Percentiles rank a stretch among this genome's conserved stretches.
These are phyloP conservation scores for Microsporum audouinii DNA, from an alignment of 2,329 filamentous ascomycete genomes.

Conservation along the genomic window DNA sequence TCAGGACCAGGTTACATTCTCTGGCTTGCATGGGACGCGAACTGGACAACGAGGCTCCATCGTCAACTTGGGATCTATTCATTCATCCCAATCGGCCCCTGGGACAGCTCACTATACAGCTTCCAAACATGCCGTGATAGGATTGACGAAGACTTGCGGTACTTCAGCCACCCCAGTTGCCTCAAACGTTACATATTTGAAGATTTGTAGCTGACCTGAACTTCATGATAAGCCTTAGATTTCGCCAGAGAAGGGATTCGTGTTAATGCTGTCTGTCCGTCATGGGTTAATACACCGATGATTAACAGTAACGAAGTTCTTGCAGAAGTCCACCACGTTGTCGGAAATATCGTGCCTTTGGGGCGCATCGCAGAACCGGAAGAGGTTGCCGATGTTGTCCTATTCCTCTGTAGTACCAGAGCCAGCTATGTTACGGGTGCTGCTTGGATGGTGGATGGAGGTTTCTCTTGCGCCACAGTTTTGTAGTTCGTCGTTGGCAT, in stretches of 20 bases:
- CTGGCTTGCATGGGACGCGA: constrained; percentile 22
- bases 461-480: constrained; percentile 9
- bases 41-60: constrained; percentile 23
- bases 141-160: constrained; percentile 31
- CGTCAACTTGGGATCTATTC: constrained; percentile 30
- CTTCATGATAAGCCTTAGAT: constrained; percentile 17
- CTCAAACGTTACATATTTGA: neutral
- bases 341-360: constrained; percentile 13
- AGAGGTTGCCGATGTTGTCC: constrained; percentile 22
- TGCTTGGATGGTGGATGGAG: constrained; percentile 16
- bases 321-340: constrained; percentile 8
- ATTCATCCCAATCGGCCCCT: constrained; percentile 25
- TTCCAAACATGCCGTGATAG: constrained; percentile 36
- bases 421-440: constrained; percentile 23
- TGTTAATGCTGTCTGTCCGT: constrained; percentile 25
- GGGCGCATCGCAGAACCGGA: constrained; percentile 21
- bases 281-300: constrained; percentile 25
- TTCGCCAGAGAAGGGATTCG: constrained; percentile 20
- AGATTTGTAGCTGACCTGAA: neutral
- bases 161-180: neutral
- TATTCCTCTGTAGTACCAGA: constrained; percentile 21
- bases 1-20: constrained; percentile 20
- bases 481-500: constrained; percentile 10
- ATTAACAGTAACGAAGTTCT: constrained; percentile 14
- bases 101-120: constrained; percentile 29